Evolutionary conservation across 768 basidiomycete genomes (phyloP), one percentile per base, ranked within the genome.

Genomic region (Suillus subaureus): DNA sequence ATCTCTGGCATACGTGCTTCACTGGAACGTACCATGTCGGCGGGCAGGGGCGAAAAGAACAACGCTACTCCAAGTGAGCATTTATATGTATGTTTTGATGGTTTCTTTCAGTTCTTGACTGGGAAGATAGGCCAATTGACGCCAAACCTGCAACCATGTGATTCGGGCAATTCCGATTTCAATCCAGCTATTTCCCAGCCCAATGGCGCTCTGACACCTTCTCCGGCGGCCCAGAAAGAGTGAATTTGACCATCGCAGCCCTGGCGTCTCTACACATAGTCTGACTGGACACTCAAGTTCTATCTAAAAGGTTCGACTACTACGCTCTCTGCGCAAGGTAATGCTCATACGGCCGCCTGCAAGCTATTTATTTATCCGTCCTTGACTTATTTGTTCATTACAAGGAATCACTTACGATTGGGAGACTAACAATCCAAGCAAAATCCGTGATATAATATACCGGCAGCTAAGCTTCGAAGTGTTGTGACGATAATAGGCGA

Each of bases 21-120:
- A 8, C 64, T 86, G 16, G 75, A 82, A 61, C 83, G 80, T 23
- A 83, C 86, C 63, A 75, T 88, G 35, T 75, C 73, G 18, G 80
- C 83, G 66, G 78, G 79, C 61, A 79, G 76, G 62, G 62, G 54
- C n/a, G 16, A 49, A 31, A 55, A 58, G 39, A 62, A 23, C 62
- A 64, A 68, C 16, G 12, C 6, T 18, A 60, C 58, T 31, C 40
- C 57, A 21, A 40, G 57, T 58, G 23, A 58, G 57, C 26, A 58
- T 61, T 70, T 62, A 64, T 33, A 69, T 68, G 42, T 62, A 15
- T 21, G 21, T 13, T 6, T 54, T 57, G 15, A 61, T 64, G 37
- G 47, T 55, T 37, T 23, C 16, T 40, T 40, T 40, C 39, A 58
- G 23, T 16, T 28, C 57, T 28, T 58, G 57, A 58, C 57, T 40